phyloP scores from a whole-genome alignment of 208 protist genomes.

The Lotmaria passim region DNA sequence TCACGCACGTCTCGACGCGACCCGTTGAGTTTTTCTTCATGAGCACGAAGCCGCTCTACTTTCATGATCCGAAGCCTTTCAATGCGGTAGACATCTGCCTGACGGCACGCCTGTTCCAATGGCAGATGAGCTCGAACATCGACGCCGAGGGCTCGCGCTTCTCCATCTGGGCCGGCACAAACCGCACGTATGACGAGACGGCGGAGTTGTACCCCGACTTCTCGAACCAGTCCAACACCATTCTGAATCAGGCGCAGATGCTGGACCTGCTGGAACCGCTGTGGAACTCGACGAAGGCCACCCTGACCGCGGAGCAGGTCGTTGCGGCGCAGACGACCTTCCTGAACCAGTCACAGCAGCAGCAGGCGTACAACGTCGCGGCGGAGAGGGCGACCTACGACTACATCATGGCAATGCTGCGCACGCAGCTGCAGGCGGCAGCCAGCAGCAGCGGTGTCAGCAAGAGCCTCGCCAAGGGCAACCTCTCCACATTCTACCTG shows the following conservation, averaged over 20 bases:
- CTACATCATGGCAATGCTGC: slow-evolving; percentile 32
- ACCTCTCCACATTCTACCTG: slow-evolving; percentile 12
- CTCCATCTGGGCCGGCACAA: slow-evolving; percentile 40
- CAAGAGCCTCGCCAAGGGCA: slow-evolving; percentile 12
- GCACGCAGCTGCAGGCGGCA: slow-evolving; percentile 16
- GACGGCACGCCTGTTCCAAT: slow-evolving; percentile 53
- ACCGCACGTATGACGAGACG: slow-evolving; percentile 53
- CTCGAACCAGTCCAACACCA: slow-evolving; percentile 36
- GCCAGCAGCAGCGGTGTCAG: not conserved
- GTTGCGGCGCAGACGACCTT: slow-evolving; percentile 3
- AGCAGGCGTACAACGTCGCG: slow-evolving; percentile 13
- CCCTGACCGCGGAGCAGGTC: slow-evolving; percentile 3
- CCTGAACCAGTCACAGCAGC: not conserved
- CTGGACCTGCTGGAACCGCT: slow-evolving; percentile 9
- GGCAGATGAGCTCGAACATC: slow-evolving; percentile 58
- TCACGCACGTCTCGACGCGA: slow-evolving; percentile 47
- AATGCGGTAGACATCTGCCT: slow-evolving; percentile 48
- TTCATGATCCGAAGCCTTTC: slow-evolving; percentile 55
- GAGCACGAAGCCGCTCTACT: slow-evolving; percentile 36
- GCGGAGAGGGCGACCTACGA: slow-evolving; percentile 43
- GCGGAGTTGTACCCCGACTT: slow-evolving; percentile 52
- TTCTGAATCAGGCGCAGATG: slow-evolving; percentile 45
- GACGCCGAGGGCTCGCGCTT: slow-evolving; percentile 47
- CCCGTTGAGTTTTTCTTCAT: slow-evolving; percentile 75
- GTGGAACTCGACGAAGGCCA: slow-evolving; percentile 3